These are phyloP conservation scores for Oryza rufipogon DNA, from an alignment of 176 grass and related monocot species.

Conservation along the genomic window DNA sequence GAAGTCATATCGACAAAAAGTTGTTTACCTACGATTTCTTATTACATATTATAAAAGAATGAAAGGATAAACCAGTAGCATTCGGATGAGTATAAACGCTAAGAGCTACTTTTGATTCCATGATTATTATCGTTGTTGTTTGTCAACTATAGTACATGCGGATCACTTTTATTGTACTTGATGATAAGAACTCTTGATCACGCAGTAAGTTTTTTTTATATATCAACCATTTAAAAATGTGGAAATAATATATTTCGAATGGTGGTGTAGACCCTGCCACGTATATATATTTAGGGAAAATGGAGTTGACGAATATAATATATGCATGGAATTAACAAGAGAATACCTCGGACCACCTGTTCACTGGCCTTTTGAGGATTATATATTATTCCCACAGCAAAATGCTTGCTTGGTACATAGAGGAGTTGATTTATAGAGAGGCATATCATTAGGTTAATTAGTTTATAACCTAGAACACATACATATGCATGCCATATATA, in stretches of 20 bases:
- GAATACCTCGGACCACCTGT: neutral
- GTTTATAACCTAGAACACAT: neutral
- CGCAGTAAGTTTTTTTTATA: neutral
- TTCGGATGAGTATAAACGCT: neutral
- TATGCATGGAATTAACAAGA: neutral
- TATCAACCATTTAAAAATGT: neutral
- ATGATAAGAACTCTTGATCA: neutral
- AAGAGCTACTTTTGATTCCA: neutral
- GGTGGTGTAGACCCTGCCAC: neutral
- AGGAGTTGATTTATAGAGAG: neutral
- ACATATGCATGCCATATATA: neutral
- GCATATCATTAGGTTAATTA: neutral
- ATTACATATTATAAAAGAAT: neutral
- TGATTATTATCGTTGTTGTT: neutral
- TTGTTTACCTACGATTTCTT: neutral
- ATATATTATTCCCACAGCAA: neutral
- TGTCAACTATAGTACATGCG: neutral
- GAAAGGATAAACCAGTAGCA: neutral
- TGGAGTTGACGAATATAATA: neutral
- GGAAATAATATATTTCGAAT: neutral
- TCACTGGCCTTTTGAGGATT: neutral
- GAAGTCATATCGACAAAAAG: neutral
- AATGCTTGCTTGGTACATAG: neutral
- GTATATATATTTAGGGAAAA: neutral
- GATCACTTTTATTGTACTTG: neutral